Percentiles rank a stretch among this genome's conserved stretches.
These are phyloP conservation scores for Alliaria petiolata DNA, from an alignment of 345 rosid genomes.

Conservation along the genomic window DNA sequence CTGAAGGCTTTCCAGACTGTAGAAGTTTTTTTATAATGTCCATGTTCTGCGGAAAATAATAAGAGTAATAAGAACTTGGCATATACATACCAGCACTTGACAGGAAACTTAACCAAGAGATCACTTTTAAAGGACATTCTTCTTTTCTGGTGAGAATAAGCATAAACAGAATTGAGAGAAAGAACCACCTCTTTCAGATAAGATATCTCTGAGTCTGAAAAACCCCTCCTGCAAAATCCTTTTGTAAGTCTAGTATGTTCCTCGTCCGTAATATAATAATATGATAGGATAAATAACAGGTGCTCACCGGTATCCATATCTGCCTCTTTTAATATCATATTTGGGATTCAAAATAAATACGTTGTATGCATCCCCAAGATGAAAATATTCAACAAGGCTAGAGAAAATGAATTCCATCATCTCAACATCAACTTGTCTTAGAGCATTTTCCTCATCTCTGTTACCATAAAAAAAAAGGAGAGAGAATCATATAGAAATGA, in stretches of 20 bases:
- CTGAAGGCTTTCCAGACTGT: conserved; percentile 60
- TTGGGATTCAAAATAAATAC: conserved; percentile 83
- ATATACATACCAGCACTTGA: not conserved
- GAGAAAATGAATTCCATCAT: conserved; percentile 79
- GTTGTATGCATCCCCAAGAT: conserved; percentile 83
- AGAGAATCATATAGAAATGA: not conserved
- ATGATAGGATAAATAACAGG: conserved; percentile 3
- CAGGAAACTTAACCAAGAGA: not conserved
- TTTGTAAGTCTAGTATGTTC: conserved; percentile 22
- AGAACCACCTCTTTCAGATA: conserved; percentile 69
- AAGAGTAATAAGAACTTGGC: not conserved
- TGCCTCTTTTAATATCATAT: conserved; percentile 43
- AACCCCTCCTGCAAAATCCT: conserved; percentile 74
- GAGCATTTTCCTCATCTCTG: conserved; percentile 59
- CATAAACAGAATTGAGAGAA: conserved; percentile 7
- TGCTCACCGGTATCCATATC: conserved; percentile 86
- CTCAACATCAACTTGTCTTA: conserved; percentile 89
- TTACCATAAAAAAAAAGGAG: conserved; percentile 16
- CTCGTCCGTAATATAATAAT: not conserved
- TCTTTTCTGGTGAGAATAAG: not conserved
- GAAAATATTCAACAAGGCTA: conserved; percentile 88
- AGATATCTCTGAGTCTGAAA: conserved; percentile 79
- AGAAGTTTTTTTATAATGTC: conserved; percentile 54
- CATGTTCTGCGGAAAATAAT: conserved; percentile 50
- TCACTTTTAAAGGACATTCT: not conserved